These are phyloP conservation scores for Geotrichum cucujoidarum DNA, from an alignment of 1,139 yeast species.

Conservation along the genomic window DNA sequence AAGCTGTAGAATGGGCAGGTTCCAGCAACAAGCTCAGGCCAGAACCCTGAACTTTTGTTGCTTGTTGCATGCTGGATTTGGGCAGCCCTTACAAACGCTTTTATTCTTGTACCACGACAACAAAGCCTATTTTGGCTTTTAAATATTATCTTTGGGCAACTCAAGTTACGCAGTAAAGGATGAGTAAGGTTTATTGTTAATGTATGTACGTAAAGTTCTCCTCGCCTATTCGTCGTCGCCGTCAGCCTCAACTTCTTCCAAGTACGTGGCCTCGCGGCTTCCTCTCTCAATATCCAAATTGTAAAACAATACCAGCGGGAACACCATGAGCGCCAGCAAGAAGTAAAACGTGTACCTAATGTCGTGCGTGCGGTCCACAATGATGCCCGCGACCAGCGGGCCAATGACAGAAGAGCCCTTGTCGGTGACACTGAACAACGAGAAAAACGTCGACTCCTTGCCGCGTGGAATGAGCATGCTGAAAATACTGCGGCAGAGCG, in stretches of 20 bases:
- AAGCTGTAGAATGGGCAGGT: too few species aligned
- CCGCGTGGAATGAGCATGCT: conserved; percentile 63
- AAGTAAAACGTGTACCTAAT: conserved; percentile 64
- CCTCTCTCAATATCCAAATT: conserved; percentile 56
- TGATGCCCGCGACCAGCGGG: conserved; percentile 58
- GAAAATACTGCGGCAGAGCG: conserved; percentile 59
- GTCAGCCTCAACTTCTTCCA: conserved; percentile 24
- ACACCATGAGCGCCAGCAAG: conserved; percentile 45
- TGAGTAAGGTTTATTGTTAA: too few species aligned
- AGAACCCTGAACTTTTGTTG: too few species aligned
- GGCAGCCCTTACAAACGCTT: too few species aligned
- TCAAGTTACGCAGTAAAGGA: too few species aligned
- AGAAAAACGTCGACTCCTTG: conserved; percentile 63
- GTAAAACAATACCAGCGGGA: conserved; percentile 49
- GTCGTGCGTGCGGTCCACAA: conserved; percentile 63
- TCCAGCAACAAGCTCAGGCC: too few species aligned
- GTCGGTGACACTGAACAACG: conserved; percentile 65
- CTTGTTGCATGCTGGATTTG: too few species aligned
- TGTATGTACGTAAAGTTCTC: neutral
- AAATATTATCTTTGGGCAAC: too few species aligned
- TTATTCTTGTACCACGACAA: too few species aligned
- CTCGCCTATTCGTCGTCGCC: conserved; percentile 8
- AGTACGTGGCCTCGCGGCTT: conserved; percentile 31
- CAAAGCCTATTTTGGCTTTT: too few species aligned
- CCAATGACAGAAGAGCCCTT: conserved; percentile 70